A percentile compares a stretch with the other conserved stretches of the same genome.
phyloP scores from a whole-genome alignment of 176 grass and related monocot species.

The Eragrostis nindensis region DNA sequence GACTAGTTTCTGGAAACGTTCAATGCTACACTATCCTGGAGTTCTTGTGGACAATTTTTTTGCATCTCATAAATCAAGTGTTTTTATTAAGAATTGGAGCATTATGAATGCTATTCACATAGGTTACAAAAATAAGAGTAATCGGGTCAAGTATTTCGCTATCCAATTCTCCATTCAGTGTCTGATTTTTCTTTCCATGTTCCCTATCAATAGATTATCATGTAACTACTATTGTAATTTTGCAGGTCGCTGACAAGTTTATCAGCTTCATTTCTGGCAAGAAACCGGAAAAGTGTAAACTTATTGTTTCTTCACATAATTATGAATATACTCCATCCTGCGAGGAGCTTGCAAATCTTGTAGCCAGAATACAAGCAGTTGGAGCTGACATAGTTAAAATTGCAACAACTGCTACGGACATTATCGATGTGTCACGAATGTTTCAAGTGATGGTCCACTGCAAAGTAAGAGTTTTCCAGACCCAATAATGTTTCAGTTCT shows the following conservation, averaged over 20 bases:
- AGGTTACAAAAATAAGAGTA: neutral
- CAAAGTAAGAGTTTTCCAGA: constrained; percentile 64
- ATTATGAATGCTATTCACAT: neutral
- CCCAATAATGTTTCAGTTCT: neutral
- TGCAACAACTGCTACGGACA: constrained; percentile 84
- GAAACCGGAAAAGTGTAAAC: constrained; percentile 85
- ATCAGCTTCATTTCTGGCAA: constrained; percentile 66
- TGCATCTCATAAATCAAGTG: neutral
- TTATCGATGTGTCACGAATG: constrained; percentile 84
- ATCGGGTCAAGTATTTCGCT: neutral
- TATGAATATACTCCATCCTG: constrained; percentile 85
- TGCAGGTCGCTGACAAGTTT: constrained; percentile 86
- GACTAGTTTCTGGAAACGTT: neutral
- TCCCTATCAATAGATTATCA: neutral
- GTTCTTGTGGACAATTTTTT: constrained; percentile 1
- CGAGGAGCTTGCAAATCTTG: constrained; percentile 78
- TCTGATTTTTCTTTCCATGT: neutral
- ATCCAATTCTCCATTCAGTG: neutral
- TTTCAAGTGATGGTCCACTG: constrained; percentile 92
- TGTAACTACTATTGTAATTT: constrained; percentile 16
- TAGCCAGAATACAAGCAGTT: constrained; percentile 84
- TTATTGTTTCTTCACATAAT: constrained; percentile 99
- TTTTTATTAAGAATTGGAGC: neutral
- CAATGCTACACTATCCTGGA: neutral
- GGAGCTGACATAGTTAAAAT: constrained; percentile 98